Percentiles rank a stretch among this genome's conserved stretches.
Evolutionary conservation across 2,329 filamentous ascomycete genomes (phyloP).

Genomic region (Parascedosporium putredinis): DNA sequence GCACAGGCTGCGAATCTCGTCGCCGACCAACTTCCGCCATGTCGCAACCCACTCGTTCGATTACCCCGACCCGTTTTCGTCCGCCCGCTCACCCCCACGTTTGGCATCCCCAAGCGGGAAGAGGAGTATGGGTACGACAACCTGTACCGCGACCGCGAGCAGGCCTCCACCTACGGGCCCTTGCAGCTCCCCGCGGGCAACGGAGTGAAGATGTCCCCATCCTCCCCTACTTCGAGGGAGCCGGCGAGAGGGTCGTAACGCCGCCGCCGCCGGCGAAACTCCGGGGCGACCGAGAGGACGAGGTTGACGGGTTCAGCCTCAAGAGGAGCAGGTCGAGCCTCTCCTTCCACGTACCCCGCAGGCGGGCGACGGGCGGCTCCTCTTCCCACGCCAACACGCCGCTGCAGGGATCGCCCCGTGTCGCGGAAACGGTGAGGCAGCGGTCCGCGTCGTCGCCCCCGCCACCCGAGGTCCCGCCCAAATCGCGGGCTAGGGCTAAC

Average conservation of each 20-base stretch:
- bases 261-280: constrained; percentile 27
- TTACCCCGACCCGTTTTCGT: constrained; percentile 16
- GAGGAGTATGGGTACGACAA: constrained; percentile 11
- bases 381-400: not conserved
- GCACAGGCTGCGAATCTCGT: constrained; percentile 46
- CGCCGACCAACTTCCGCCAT: constrained; percentile 50
- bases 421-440: constrained; percentile 11
- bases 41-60: constrained; percentile 37
- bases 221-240: constrained; percentile 39
- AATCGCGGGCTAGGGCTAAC: constrained; percentile 32
- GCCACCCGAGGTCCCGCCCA: constrained; percentile 29
- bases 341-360: constrained; percentile 46
- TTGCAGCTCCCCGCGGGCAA: constrained; percentile 46
- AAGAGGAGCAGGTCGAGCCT: constrained; percentile 38
- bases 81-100: constrained; percentile 17
- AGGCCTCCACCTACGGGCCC: constrained; percentile 36
- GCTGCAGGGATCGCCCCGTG: not conserved
- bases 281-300: constrained; percentile 22
- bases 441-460: constrained; percentile 15
- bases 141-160: too few species aligned
- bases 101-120: constrained; percentile 6
- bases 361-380: constrained; percentile 24
- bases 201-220: constrained; percentile 40
- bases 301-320: constrained; percentile 22
- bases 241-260: constrained; percentile 21